Conservation (phyloP, 1,284 basidiomycete species). For the Gymnopus androsaceus region DNA sequence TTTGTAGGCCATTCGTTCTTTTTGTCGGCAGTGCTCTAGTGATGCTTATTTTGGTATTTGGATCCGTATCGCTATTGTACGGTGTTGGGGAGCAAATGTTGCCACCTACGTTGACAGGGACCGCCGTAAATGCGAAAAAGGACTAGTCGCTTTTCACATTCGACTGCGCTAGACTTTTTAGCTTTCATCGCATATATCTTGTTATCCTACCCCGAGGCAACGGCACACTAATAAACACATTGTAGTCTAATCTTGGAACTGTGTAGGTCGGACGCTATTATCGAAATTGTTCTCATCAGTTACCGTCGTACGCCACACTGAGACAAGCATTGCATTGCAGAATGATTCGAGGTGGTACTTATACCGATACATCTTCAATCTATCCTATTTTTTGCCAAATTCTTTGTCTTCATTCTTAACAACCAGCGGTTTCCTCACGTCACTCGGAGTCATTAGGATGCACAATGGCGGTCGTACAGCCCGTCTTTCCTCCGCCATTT, state of each 20-base stretch:
- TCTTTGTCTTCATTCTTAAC: no score
- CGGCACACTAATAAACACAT: not conserved
- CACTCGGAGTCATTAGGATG: no score
- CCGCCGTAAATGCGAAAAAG: constrained; percentile 52
- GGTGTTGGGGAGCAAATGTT: constrained; percentile 60
- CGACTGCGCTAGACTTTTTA: no score
- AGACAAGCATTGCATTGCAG: not conserved
- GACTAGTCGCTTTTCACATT: constrained; percentile 36
- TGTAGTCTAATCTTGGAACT: not conserved
- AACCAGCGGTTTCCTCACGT: no score
- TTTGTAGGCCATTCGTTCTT: constrained; percentile 68
- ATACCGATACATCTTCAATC: no score
- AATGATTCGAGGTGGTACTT: no score
- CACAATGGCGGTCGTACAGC: no score
- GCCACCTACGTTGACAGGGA: constrained; percentile 71
- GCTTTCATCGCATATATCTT: not conserved
- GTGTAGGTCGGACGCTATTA: not conserved
- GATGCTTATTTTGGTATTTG: constrained; percentile 64
- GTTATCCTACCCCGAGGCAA: not conserved
- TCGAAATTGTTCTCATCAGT: not conserved
- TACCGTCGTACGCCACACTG: not conserved
- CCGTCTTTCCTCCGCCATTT: no score
- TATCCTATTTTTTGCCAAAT: no score
- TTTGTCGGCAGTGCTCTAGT: constrained; percentile 67
- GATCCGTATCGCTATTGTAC: constrained; percentile 67